Percentiles rank a stretch among this genome's conserved stretches.
Evolutionary conservation across 75 land plant genomes (phyloP).

Genomic region (Ceratopteris richardii): DNA sequence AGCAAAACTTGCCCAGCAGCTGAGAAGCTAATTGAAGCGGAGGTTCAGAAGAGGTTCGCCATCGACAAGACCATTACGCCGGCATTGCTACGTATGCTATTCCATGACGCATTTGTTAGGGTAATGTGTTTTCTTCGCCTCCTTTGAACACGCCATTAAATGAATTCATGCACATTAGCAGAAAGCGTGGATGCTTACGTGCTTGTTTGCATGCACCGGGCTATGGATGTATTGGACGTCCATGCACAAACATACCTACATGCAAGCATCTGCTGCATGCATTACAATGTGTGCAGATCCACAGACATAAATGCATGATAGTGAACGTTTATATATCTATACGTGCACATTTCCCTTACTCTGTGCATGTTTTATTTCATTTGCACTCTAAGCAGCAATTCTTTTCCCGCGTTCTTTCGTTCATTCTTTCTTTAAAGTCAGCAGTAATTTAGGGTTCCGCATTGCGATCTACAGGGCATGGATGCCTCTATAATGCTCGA

Average conservation of each 20-base stretch:
- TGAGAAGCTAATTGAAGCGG: constrained; percentile 14
- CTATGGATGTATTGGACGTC: not conserved
- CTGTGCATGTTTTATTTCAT: not conserved
- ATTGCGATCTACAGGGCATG: not conserved
- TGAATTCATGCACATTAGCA: too few species aligned
- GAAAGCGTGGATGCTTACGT: too few species aligned
- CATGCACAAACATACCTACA: not conserved
- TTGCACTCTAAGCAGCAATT: not conserved
- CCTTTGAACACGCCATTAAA: too few species aligned
- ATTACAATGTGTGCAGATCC: too few species aligned
- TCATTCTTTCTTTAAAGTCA: not conserved
- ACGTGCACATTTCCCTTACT: not conserved
- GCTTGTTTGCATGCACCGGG: not conserved
- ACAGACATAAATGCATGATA: too few species aligned
- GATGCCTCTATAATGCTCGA: constrained; percentile 4
- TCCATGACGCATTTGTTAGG: constrained; percentile 36
- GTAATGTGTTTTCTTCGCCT: too few species aligned
- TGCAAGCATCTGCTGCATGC: not conserved
- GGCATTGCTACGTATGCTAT: constrained; percentile 31
- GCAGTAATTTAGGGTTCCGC: not conserved
- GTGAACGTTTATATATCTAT: too few species aligned
- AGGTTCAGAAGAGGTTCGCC: constrained; percentile 8
- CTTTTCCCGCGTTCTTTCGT: not conserved
- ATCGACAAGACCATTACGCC: constrained; percentile 25
- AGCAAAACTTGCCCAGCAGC: constrained; percentile 19